Evolutionary conservation across 2,329 filamentous ascomycete genomes (phyloP), one percentile per base, ranked within the genome.

Genomic region (Penicillium sp.): DNA sequence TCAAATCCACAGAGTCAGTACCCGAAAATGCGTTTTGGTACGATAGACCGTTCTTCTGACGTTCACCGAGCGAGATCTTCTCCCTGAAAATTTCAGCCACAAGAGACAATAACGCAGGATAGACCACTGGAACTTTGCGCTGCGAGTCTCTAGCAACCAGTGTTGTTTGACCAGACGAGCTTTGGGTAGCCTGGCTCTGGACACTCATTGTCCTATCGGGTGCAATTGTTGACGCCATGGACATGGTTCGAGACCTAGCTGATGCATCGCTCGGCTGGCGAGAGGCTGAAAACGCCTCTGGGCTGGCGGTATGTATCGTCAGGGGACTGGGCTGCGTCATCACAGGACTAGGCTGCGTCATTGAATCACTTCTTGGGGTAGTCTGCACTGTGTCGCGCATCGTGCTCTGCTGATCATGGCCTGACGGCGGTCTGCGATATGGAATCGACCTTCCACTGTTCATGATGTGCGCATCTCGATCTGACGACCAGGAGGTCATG

Each of bases 21-120:
- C 94, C 94, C 57, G 91, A 96, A 72, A 99, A 99, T 3, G 93
- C 91, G 75, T 94, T 96, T 73, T 96, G 96, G 79, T 99, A 99
- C 2, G 93, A 92, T 57, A 99, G 80, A 52, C 93, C 93, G 79
- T 99, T 97, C 81, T 99, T 99, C 60, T 91, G 92, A 59, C 92
- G 86, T 68, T 97, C 94, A 49, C 89, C 87, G 22, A 92, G 83
- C 22, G 87, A 84, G 46, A 99, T 92, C 72, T 93, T 88, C 65
- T 95, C 91, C 49, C 91, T 87, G 75, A 99, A 97, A 52, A 91
- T 92, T 67, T 95, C 90, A 40, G 90, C 92, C 4, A 99, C 94
- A 50, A 90, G 86, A n/a, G 94, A 97, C 18, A 99, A 80, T 44
- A 97, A 78, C 34, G 94, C 94, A 22, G 94, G 94, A 70, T 99